A percentile compares a stretch with the other conserved stretches of the same genome.
These are phyloP conservation scores for Dovyalis caffra DNA, from an alignment of 345 rosid genomes.

Conservation along the genomic window DNA sequence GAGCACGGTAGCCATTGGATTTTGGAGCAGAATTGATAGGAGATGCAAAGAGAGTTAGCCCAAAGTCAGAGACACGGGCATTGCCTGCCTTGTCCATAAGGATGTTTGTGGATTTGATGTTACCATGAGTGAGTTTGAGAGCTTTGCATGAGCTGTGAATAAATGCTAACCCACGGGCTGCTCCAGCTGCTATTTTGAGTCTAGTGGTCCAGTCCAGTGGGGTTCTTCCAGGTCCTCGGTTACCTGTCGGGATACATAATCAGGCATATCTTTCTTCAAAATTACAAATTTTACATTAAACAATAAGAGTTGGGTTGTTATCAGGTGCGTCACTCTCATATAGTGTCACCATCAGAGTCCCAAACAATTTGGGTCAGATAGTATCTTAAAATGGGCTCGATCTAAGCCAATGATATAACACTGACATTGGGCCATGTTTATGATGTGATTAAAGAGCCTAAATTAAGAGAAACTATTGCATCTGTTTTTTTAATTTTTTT, in stretches of 20 bases:
- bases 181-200: slow-evolving; percentile 73
- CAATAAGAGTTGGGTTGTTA: too few relatives aligned
- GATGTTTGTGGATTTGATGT: slow-evolving; percentile 80
- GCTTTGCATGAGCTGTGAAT: slow-evolving; percentile 73
- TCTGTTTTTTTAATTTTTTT: too few relatives aligned
- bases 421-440: too few relatives aligned
- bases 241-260: slow-evolving; percentile 42
- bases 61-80: slow-evolving; percentile 70
- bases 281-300: too few relatives aligned
- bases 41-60: slow-evolving; percentile 53
- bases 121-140: slow-evolving; percentile 76
- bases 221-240: slow-evolving; percentile 84
- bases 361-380: neutral
- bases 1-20: slow-evolving; percentile 74
- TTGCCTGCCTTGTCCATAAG: slow-evolving; percentile 63
- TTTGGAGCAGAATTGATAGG: slow-evolving; percentile 33
- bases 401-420: too few relatives aligned
- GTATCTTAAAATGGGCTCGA: neutral
- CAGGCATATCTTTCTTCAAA: neutral
- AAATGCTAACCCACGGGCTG: slow-evolving; percentile 75
- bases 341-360: neutral
- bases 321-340: neutral
- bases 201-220: slow-evolving; percentile 90
- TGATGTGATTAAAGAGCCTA: too few relatives aligned
- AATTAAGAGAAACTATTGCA: too few relatives aligned